Conservation (phyloP, 441 rosid genomes). For the Erysimum cheiri region DNA sequence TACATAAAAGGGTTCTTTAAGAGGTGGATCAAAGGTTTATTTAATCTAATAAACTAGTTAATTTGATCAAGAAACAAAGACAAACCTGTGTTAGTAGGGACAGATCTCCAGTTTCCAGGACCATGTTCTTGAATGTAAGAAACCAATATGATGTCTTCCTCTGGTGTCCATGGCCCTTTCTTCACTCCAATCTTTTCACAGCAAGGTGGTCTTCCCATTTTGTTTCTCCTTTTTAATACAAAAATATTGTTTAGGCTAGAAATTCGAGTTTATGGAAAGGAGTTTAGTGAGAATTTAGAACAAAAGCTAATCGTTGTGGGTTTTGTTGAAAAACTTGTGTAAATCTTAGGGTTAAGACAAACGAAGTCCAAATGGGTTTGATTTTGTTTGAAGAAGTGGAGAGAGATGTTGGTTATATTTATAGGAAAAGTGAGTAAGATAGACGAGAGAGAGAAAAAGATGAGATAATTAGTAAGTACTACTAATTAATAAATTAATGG, state of each 20-base stretch:
- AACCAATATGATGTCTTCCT: slow-evolving; percentile 94
- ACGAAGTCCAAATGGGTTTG: slow-evolving; percentile 29
- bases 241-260: slow-evolving; percentile 4
- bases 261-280: neutral
- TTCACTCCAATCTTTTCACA: slow-evolving; percentile 94
- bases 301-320: slow-evolving; percentile 13
- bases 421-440: slow-evolving; percentile 37
- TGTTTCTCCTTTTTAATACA: slow-evolving; percentile 3
- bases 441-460: slow-evolving; percentile 31
- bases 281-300: neutral
- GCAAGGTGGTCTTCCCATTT: slow-evolving; percentile 98
- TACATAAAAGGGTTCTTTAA: neutral
- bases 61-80: neutral
- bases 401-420: slow-evolving; percentile 37
- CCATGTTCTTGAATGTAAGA: slow-evolving; percentile 98
- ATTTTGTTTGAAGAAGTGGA: slow-evolving; percentile 31
- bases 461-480: slow-evolving; percentile 26
- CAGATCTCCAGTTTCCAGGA: slow-evolving; percentile 99
- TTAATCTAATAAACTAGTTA: slow-evolving; percentile 1
- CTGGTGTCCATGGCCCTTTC: slow-evolving; percentile 99
- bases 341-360: slow-evolving; percentile 29
- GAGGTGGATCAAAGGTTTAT: neutral
- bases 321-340: neutral
- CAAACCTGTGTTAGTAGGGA: slow-evolving; percentile 90
- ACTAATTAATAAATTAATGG: slow-evolving; percentile 22